Percentiles rank a stretch among this genome's conserved stretches.
Evolutionary conservation across 768 basidiomycete species (phyloP).

Genomic region (Coprinellus aureogranulatus): DNA sequence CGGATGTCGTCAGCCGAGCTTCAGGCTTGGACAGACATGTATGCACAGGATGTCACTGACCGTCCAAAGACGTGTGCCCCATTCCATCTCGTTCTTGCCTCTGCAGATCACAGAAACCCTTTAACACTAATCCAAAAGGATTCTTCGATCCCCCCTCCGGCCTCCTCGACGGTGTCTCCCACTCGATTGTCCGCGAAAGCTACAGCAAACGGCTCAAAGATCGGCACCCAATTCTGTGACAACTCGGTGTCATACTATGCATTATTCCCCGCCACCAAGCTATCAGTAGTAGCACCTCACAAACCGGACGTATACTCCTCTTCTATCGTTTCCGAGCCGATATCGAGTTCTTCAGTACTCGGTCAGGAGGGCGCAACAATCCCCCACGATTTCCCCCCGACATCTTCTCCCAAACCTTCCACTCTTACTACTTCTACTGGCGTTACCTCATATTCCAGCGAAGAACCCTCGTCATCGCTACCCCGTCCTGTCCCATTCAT

Average conservation of each 20-base stretch:
- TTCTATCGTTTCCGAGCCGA: constrained; percentile 1
- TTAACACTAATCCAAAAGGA: constrained; percentile 51
- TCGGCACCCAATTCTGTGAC: constrained; percentile 21
- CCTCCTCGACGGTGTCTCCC: constrained; percentile 12
- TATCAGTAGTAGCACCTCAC: constrained; percentile 8
- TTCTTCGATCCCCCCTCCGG: constrained; percentile 19
- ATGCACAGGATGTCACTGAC: constrained; percentile 34
- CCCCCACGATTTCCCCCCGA: constrained; percentile 15
- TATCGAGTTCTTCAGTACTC: too few relatives aligned
- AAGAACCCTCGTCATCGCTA: neutral
- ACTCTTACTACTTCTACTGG: constrained; percentile 24
- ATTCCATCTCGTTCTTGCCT: constrained; percentile 59
- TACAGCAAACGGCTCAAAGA: constrained; percentile 15
- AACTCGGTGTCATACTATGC: constrained; percentile 12
- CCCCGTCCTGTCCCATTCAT: constrained; percentile 43
- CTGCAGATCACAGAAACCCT: constrained; percentile 55
- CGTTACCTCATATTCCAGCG: constrained; percentile 10
- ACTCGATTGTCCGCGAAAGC: constrained; percentile 11
- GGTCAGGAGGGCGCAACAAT: constrained; percentile 5
- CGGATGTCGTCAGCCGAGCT: constrained; percentile 57
- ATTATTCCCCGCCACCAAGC: neutral
- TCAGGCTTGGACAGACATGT: constrained; percentile 65
- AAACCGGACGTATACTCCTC: neutral
- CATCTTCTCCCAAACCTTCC: constrained; percentile 42
- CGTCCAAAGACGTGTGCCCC: constrained; percentile 26